Percentiles rank a stretch among this genome's conserved stretches.
Conservation (phyloP, 192 early-diverging fungal species). For the Polychytrium aggregatum region DNA sequence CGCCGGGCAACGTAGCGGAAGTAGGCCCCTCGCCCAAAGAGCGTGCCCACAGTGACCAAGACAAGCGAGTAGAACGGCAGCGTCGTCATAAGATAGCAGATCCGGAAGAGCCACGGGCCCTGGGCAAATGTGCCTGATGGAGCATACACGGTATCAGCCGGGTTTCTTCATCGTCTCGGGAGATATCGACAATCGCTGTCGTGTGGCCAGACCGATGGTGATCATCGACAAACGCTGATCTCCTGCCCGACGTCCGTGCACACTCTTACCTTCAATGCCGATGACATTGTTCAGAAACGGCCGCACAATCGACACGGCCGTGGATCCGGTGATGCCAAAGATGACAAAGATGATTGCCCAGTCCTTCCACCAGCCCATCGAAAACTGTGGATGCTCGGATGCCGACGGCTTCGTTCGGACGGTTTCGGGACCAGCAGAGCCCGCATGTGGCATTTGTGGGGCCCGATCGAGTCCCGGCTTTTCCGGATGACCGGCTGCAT, state of each 20-base stretch:
- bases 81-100: slow-evolving; percentile 13
- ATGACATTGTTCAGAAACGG: slow-evolving; percentile 7
- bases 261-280: slow-evolving; percentile 16
- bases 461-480: too few relatives aligned
- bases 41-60: slow-evolving; percentile 17
- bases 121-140: slow-evolving; percentile 9
- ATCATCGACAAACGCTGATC: too few relatives aligned
- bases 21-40: slow-evolving; percentile 19
- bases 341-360: slow-evolving; percentile 15
- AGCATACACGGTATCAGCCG: neutral
- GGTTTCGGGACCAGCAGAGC: too few relatives aligned
- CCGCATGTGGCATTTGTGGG: too few relatives aligned
- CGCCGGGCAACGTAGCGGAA: slow-evolving; percentile 12
- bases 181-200: too few relatives aligned
- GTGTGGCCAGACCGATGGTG: too few relatives aligned
- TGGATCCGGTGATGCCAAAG: slow-evolving; percentile 20
- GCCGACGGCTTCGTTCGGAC: too few relatives aligned
- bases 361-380: slow-evolving; percentile 13
- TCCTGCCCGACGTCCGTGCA: too few relatives aligned
- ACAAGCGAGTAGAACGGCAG: slow-evolving; percentile 17
- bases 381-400: slow-evolving; percentile 9
- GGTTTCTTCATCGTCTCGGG: too few relatives aligned
- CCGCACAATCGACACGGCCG: slow-evolving; percentile 11
- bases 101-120: slow-evolving; percentile 15
- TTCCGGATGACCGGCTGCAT: too few relatives aligned